Percentiles rank a stretch among this genome's conserved stretches.
phyloP scores from a whole-genome alignment of 371 early-diverging fungal species.

The Lichtheimia hyalospora region DNA sequence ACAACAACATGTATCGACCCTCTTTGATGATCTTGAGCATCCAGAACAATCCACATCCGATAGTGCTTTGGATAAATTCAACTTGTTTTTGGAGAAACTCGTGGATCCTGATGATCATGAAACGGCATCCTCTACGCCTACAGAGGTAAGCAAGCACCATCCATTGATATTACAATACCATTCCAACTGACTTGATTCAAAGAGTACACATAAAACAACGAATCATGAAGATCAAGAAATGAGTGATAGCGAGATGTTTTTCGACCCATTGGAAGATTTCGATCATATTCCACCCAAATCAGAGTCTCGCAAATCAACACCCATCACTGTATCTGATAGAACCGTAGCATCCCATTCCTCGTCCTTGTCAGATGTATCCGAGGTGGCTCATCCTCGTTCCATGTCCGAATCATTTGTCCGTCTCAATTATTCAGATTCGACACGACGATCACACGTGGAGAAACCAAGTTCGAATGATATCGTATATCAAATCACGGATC shows the following conservation, averaged over 20 bases:
- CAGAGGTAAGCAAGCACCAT: background rate
- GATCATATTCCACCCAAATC: slow-evolving; percentile 7
- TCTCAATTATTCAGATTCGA: slow-evolving; percentile 34
- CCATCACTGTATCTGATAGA: background rate
- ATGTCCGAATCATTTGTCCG: slow-evolving; percentile 51
- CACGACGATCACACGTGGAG: slow-evolving; percentile 10
- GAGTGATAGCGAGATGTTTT: slow-evolving; percentile 29
- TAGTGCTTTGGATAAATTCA: slow-evolving; percentile 13
- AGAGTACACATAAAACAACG: slow-evolving; percentile 8
- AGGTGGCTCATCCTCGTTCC: slow-evolving; percentile 23
- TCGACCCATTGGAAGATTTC: slow-evolving; percentile 37
- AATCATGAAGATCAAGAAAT: slow-evolving; percentile 8
- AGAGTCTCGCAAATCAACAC: slow-evolving; percentile 1
- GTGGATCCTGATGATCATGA: slow-evolving; percentile 21
- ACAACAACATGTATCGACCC: background rate
- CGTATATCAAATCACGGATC: slow-evolving; percentile 22
- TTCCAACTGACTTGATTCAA: background rate
- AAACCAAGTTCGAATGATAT: background rate
- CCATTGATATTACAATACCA: no score
- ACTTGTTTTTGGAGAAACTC: slow-evolving; percentile 19
- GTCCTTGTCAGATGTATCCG: slow-evolving; percentile 27
- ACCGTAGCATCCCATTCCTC: slow-evolving; percentile 14
- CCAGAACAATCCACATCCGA: slow-evolving; percentile 2
- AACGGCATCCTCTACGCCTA: background rate
- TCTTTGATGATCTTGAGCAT: slow-evolving; percentile 7